Evolutionary conservation across 1,284 basidiomycete genomes (phyloP), one percentile per base, ranked within the genome.

Genomic region (Amylostereum chailletii): DNA sequence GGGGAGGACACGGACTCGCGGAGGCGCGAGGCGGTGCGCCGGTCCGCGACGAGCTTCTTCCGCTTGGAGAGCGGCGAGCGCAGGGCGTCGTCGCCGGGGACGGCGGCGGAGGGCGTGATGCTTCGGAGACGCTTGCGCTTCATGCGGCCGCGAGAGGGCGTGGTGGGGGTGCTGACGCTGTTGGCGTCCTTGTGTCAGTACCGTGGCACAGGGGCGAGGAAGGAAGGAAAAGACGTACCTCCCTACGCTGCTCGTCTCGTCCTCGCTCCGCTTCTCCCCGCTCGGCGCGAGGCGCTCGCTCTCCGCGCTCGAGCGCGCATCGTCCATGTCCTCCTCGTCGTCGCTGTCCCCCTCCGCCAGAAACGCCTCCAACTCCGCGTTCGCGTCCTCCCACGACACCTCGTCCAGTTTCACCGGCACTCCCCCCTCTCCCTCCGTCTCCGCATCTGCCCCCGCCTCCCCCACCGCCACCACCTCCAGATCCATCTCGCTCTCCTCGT

Each of bases 61-160:
- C 86, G 78, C 65, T 89, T 89, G 30, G 85, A 77, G 36, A 88
- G 69, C 1, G 86, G 86, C 2, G 86, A 89, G 7, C 81, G 72
- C 34, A 81, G 65, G 19, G 62, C 66, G 52, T 69, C 67, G 5
- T 61, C 58, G 43, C 68, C 66, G 6, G 60, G 58, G 27, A 56
- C 57, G 50, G 62, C 61, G 30, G 83, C 81, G 1, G 80, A 83
- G 1, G 86, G 84, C 10, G 86, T 89, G 27, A 77, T 56, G 59
- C 86, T 88, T 40, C 85, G 75, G 55, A 81, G 57, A 19, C 86
- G 80, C 65, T 88, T 87, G 50, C 83, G 76, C 57, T 71, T 81
- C 48, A 60, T 58, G 47, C 64, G 68, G 4, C 78, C 75, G 1
- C 76, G 74, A 31, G 71, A 68, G 40, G 65, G 68, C 19, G 66